Percentiles rank a stretch among this genome's conserved stretches.
phyloP scores from a whole-genome alignment of 2,329 filamentous ascomycete species.

The Trichoderma polysporum region DNA sequence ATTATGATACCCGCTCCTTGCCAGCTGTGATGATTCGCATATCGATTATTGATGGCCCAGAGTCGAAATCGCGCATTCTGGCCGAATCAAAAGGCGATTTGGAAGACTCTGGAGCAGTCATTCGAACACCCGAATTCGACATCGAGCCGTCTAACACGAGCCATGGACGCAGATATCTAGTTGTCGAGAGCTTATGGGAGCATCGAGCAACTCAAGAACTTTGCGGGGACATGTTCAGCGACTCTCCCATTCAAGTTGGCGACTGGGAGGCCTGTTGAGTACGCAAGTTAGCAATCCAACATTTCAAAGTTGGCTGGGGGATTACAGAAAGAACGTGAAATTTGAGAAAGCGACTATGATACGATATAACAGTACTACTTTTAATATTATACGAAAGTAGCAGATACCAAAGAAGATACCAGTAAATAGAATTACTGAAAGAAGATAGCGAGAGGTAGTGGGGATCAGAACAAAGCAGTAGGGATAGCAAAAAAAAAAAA shows the following conservation, averaged over 20 bases:
- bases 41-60: conserved; percentile 70
- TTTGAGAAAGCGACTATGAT: too few species aligned
- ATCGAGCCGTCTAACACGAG: conserved; percentile 62
- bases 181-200: conserved; percentile 76
- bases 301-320: too few species aligned
- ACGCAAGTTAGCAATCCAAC: too few species aligned
- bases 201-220: conserved; percentile 45
- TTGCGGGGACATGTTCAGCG: conserved; percentile 52
- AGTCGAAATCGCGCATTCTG: conserved; percentile 64
- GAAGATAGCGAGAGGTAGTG: too few species aligned
- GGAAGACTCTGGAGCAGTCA: conserved; percentile 62
- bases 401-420: too few species aligned
- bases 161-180: conserved; percentile 68
- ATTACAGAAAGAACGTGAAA: too few species aligned
- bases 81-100: conserved; percentile 72
- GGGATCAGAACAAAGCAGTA: too few species aligned
- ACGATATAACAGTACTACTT: too few species aligned
- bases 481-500: too few species aligned
- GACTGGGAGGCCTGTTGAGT: conserved; percentile 40
- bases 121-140: conserved; percentile 73
- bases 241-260: conserved; percentile 45
- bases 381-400: too few species aligned
- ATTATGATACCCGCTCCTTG: conserved; percentile 26
- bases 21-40: conserved; percentile 63
- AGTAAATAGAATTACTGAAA: too few species aligned